Evolutionary conservation across 441 rosid species (phyloP), one percentile per base, ranked within the genome.

Genomic region (Daphne laureola): DNA sequence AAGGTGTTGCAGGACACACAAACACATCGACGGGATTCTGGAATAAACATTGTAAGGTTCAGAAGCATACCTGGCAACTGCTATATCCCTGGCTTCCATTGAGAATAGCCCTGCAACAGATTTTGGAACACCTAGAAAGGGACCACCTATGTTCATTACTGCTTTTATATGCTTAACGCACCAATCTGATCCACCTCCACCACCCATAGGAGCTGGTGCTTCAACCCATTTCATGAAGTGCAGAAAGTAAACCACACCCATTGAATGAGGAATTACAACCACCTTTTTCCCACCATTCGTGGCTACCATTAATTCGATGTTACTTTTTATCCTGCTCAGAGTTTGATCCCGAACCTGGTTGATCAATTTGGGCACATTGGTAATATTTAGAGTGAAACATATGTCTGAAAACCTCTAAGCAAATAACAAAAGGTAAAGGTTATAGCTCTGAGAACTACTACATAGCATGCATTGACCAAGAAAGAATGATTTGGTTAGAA

Each of bases 181-280:
- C 82, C 82, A 78, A 51, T 74, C 73, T 8, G 73, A 49, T 41
- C 79, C 79, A 15, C 77, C 79, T 1, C 77, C 82, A 50, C 77
- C 77, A 35, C 82, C 82, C 66, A 63, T 64, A 11, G 82, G 82
- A 56, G 72, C 55, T 23, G 82, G 79, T 64, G 77, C 70, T 62
- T 78, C 82, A 17, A 78, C 79, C 82, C 79, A 78, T 67, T 74
- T 78, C 79, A 78, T 78, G 54, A 78, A 78, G 57, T 78, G 79
- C 55, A 78, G 69, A 72, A 78, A 74, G 65, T 78, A 78, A 38
- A 64, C 55, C 36, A 65, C 79, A 8, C 82, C 79, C 82, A 74
- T 78, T 1, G 82, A 74, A 67, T 78, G 82, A 4, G 82, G 82
- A 62, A 78, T 48, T 21, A 78, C 69, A 26, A 78, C 75, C 23